Percentiles rank a stretch among this genome's conserved stretches.
Evolutionary conservation across 129 eudicot genomes (phyloP).

Genomic region (Apium graveolens): DNA sequence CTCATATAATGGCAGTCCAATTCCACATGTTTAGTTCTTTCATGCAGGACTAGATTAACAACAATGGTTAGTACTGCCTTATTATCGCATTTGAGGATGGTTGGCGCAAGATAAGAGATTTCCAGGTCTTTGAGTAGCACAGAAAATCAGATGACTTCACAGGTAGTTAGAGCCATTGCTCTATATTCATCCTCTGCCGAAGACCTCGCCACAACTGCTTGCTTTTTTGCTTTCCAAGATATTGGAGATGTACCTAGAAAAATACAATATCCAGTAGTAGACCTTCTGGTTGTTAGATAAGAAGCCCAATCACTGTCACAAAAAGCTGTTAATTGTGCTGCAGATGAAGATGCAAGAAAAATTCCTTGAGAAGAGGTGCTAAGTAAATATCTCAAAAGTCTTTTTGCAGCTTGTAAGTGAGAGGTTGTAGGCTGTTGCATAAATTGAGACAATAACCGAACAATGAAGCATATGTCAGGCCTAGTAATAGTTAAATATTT

Average conservation of each 20-base stretch:
- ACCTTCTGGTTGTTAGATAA: neutral
- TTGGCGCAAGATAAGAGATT: neutral
- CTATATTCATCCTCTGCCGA: too few species aligned
- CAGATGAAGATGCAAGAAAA: too few species aligned
- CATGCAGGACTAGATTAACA: neutral
- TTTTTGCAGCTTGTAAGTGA: neutral
- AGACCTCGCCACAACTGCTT: too few species aligned
- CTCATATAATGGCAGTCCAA: neutral
- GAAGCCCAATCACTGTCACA: neutral
- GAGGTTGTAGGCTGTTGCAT: neutral
- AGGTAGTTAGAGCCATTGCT: too few species aligned
- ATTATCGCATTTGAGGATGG: neutral
- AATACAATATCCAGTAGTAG: too few species aligned
- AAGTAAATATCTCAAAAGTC: neutral
- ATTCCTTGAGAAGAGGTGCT: neutral
- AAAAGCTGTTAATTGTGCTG: too few species aligned
- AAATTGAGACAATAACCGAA: neutral
- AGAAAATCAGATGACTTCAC: neutral
- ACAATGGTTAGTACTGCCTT: neutral
- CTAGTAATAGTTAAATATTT: neutral
- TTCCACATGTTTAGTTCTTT: neutral
- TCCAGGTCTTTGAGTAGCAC: neutral
- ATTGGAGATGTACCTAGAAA: too few species aligned
- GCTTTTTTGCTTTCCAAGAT: too few species aligned
- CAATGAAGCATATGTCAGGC: neutral